phyloP scores from a whole-genome alignment of 2,329 filamentous ascomycete species.

The Lasiodiplodia gonubiensis region DNA sequence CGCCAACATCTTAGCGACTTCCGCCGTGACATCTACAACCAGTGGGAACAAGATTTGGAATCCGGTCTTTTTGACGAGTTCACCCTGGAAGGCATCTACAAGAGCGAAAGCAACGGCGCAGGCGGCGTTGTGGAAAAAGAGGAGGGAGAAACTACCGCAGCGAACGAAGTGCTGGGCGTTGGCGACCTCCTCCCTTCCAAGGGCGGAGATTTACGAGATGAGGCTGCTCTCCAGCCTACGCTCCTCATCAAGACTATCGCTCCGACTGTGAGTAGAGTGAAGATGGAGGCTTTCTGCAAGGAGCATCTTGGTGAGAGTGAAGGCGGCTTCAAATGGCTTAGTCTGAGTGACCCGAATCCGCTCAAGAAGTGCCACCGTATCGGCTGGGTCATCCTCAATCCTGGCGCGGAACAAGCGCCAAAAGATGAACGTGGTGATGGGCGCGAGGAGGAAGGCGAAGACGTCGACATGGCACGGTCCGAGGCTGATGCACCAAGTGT shows the following conservation, averaged over 20 bases:
- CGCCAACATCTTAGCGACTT: conserved; percentile 78
- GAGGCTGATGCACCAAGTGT: conserved; percentile 41
- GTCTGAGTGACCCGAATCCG: conserved; percentile 94
- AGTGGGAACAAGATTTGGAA: conserved; percentile 89
- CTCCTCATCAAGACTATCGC: conserved; percentile 98
- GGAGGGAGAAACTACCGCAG: conserved; percentile 89
- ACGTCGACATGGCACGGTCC: conserved; percentile 41
- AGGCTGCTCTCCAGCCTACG: conserved; percentile 85
- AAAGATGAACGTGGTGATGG: conserved; percentile 74
- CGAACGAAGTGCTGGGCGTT: conserved; percentile 90
- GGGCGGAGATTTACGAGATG: conserved; percentile 86
- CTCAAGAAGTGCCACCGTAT: conserved; percentile 97
- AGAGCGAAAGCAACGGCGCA: conserved; percentile 86
- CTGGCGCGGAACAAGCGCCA: conserved; percentile 69
- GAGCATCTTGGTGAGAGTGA: conserved; percentile 90
- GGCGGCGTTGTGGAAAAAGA: conserved; percentile 90
- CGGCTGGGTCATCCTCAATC: conserved; percentile 96
- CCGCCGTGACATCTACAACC: conserved; percentile 76
- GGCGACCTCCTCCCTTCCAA: conserved; percentile 85
- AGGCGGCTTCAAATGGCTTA: conserved; percentile 94
- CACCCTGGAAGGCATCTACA: conserved; percentile 90
- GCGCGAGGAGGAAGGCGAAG: conserved; percentile 69
- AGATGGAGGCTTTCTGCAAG: conserved; percentile 92
- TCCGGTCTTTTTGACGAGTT: conserved; percentile 91
- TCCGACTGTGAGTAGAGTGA: conserved; percentile 90